Evolutionary conservation across 805 yeast genomes (phyloP), one percentile per base, ranked within the genome.

Genomic region (Saturnispora hagleri): DNA sequence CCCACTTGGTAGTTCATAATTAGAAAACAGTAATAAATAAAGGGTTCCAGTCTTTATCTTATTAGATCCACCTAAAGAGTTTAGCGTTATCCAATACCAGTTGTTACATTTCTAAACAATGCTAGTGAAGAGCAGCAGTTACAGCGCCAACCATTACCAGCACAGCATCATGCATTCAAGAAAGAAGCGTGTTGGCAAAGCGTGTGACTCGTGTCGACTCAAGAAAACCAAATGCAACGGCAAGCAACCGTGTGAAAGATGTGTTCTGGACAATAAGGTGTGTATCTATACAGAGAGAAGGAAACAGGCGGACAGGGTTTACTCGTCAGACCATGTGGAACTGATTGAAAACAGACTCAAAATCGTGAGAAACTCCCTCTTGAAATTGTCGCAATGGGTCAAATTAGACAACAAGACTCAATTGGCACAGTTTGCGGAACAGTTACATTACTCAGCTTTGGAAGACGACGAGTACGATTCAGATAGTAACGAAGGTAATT

Each of bases 221-320:
- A 80, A 80, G 60, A 80, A 80, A 65, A 80, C 84, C 5, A 80
- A 80, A 55, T 80, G 86, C 62, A 80, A 79, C 53, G 86, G 86
- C 20, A 72, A 73, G 47, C 77, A 77, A 55, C 85, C 86, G 0
- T 80, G 86, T 57, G 73, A 74, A 36, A 71, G 77, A 51, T 80
- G 86, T 60, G 61, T 70, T 8, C 66, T 70, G 8, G 83, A 79
- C 56, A 80, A 80, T 63, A 79, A 77, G 60, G 71, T 80, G 33
- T 80, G 86, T 62, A 74, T 79, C 2, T 80, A 77, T 60, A 75
- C 81, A 2, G 82, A 80, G 55, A 72, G 80, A 60, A 75, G 73
- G 61, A 75, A 74, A 56, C 68, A 69, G 47, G 75, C 71, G 52
- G 85, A 81, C 46, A 80, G 80, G 61, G 67, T 69, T 27, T 80